Evolutionary conservation across 495 filamentous ascomycete genomes (phyloP).

Genomic region (Saxophila tyrrhenica): DNA sequence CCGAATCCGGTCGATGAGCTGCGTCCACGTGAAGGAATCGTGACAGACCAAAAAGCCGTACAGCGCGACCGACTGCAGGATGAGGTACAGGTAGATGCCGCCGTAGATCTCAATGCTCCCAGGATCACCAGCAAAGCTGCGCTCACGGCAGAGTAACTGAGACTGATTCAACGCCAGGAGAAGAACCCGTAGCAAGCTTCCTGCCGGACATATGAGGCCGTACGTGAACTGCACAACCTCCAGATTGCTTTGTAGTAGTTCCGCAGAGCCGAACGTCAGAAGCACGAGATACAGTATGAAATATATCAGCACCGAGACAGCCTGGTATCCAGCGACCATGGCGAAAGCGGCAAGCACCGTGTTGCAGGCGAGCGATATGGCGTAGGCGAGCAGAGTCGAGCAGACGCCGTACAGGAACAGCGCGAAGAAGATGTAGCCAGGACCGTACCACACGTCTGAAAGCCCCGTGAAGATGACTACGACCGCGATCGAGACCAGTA

Average conservation of each 20-base stretch:
- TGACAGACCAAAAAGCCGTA: conserved; percentile 58
- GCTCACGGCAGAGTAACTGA: conserved; percentile 52
- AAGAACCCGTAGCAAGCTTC: conserved; percentile 53
- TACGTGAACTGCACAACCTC: conserved; percentile 57
- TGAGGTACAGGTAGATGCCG: conserved; percentile 64
- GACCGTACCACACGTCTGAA: conserved; percentile 55
- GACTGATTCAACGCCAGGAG: conserved; percentile 71
- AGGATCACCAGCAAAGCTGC: conserved; percentile 51
- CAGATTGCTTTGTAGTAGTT: conserved; percentile 46
- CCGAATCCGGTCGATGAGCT: conserved; percentile 23
- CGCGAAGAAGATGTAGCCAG: conserved; percentile 64
- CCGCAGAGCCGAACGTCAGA: conserved; percentile 47
- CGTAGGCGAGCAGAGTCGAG: conserved; percentile 58
- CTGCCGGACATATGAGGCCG: conserved; percentile 54
- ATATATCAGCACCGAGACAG: conserved; percentile 26
- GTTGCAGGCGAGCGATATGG: conserved; percentile 55
- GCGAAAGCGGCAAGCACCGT: conserved; percentile 66
- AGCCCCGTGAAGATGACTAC: neutral
- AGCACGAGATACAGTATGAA: conserved; percentile 59
- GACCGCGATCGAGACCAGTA: conserved; percentile 26
- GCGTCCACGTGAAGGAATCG: conserved; percentile 39
- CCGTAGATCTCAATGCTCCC: conserved; percentile 63
- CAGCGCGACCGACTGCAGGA: conserved; percentile 54
- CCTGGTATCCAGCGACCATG: conserved; percentile 59
- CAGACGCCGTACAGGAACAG: conserved; percentile 64